These are phyloP conservation scores for Physcomitrellopsis africana DNA, from an alignment of 225 moss, liverwort and hornwort species.

Conservation along the genomic window DNA sequence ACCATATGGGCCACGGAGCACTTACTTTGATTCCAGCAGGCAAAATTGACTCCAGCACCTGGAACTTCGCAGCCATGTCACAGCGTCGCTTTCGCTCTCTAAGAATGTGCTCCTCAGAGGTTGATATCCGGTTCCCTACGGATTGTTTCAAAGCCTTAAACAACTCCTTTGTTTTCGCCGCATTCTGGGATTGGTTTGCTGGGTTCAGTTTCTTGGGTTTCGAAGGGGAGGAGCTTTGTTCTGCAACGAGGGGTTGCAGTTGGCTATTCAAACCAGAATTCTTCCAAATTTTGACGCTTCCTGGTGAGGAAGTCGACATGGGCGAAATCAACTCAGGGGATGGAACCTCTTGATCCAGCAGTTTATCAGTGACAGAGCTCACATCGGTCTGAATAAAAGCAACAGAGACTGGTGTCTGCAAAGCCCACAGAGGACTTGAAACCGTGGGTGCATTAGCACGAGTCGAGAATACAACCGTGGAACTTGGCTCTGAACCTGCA, in stretches of 20 bases:
- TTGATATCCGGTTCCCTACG: neutral
- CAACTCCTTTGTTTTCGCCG: neutral
- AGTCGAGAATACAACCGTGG: too few relatives aligned
- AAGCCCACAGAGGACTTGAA: too few relatives aligned
- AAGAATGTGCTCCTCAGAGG: constrained; percentile 23
- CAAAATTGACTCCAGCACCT: constrained; percentile 15
- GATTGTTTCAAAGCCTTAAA: neutral
- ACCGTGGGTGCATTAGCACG: too few relatives aligned
- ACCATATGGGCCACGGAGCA: neutral
- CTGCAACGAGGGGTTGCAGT: neutral
- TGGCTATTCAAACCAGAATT: neutral
- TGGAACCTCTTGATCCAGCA: neutral
- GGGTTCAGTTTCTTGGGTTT: neutral
- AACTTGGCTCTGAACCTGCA: neutral
- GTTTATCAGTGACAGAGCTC: neutral
- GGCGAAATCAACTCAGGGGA: neutral
- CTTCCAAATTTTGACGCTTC: neutral
- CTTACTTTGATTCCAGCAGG: constrained; percentile 23
- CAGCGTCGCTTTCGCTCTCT: constrained; percentile 32
- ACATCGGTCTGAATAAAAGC: neutral
- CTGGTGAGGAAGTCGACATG: neutral
- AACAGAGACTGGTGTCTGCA: too few relatives aligned
- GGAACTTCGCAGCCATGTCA: constrained; percentile 24
- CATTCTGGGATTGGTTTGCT: constrained; percentile 1
- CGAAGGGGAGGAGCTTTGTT: neutral